These are phyloP conservation scores for Drosera capensis DNA, from an alignment of 148 eudicot genomes.

Conservation along the genomic window DNA sequence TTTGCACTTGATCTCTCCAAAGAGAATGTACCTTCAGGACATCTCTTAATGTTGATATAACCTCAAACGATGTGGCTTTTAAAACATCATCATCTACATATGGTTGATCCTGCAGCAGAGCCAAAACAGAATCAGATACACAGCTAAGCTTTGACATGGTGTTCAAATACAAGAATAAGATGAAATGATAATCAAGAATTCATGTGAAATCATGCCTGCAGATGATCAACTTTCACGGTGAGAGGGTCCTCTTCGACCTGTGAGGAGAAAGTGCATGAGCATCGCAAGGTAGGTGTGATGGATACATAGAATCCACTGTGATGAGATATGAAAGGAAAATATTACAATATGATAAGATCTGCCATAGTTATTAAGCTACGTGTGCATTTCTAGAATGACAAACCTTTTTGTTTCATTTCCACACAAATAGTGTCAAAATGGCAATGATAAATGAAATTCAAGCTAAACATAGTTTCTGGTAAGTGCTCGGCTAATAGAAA, in stretches of 20 bases:
- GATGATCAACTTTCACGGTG: conserved; percentile 90
- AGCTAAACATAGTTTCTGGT: background rate
- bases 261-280: conserved; percentile 9
- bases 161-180: no score
- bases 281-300: background rate
- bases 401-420: no score
- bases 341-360: no score
- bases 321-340: background rate
- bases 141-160: no score
- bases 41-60: conserved; percentile 89
- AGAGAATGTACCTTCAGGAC: conserved; percentile 87
- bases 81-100: conserved; percentile 85
- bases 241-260: conserved; percentile 98
- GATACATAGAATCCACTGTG: background rate
- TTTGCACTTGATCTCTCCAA: conserved; percentile 97
- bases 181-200: background rate
- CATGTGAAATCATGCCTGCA: conserved; percentile 41
- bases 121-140: background rate
- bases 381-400: no score
- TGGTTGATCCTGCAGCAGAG: conserved; percentile 54
- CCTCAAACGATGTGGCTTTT: conserved; percentile 96
- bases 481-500: background rate
- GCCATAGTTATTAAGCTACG: no score
- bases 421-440: no score
- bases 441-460: no score